Evolutionary conservation across 148 eudicot species (phyloP).

Genomic region (Chenopodium formosanum): DNA sequence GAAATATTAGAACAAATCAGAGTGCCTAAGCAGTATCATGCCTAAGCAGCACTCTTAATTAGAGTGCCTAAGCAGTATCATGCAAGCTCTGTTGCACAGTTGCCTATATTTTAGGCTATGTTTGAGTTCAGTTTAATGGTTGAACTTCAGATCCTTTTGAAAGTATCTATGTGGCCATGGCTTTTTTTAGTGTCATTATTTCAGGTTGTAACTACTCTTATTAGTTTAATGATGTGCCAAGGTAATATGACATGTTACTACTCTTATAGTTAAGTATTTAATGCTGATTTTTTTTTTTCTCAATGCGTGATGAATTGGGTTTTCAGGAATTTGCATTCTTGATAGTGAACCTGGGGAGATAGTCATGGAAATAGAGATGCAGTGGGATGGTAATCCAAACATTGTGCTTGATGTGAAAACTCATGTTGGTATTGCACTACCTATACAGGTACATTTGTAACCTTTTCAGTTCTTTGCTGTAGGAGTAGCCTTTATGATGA

Average conservation of each 20-base stretch:
- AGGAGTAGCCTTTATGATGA: background rate
- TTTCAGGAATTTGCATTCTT: constrained; percentile 60
- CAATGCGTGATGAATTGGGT: background rate
- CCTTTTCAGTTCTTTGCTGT: background rate
- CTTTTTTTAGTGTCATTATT: background rate
- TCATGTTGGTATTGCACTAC: constrained; percentile 66
- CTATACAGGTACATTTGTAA: constrained; percentile 59
- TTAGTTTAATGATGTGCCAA: too few relatives aligned
- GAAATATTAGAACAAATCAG: background rate
- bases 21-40: background rate
- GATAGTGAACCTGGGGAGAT: constrained; percentile 60
- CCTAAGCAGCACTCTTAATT: too few relatives aligned
- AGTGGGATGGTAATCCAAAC: constrained; percentile 93
- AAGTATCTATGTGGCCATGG: too few relatives aligned
- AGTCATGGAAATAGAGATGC: constrained; percentile 78
- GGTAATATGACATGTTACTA: background rate
- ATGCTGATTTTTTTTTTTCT: background rate
- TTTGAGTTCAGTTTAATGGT: background rate
- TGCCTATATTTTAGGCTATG: background rate
- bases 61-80: background rate
- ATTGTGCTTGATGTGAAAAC: constrained; percentile 69
- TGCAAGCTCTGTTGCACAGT: background rate
- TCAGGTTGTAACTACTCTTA: background rate
- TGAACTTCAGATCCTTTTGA: background rate
- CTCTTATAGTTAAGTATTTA: background rate